Conservation (phyloP, 2,329 filamentous ascomycete species). For the Fusarium buxicola region DNA sequence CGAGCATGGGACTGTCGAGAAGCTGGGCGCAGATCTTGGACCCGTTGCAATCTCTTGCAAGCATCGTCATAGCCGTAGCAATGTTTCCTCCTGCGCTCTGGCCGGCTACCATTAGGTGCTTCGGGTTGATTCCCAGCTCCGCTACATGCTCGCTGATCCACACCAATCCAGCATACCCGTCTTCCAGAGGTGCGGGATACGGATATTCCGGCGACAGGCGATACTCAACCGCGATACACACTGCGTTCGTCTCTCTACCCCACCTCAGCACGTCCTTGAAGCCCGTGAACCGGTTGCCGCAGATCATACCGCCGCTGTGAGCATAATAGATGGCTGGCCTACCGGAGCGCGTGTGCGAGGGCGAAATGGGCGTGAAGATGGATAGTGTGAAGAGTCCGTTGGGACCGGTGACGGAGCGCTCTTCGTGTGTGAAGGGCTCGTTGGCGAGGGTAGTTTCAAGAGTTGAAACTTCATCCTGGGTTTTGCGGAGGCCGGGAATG, state of each 20-base stretch:
- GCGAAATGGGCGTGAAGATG: conserved; percentile 32
- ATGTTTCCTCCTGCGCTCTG: conserved; percentile 58
- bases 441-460: conserved; percentile 27
- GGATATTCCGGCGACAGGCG: conserved; percentile 43
- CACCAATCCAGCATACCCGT: conserved; percentile 46
- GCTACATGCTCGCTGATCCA: conserved; percentile 53
- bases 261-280: conserved; percentile 34
- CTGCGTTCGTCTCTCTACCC: conserved; percentile 29
- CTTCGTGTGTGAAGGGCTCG: conserved; percentile 39
- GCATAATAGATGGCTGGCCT: conserved; percentile 38
- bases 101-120: conserved; percentile 55
- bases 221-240: conserved; percentile 45
- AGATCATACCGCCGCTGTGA: conserved; percentile 42
- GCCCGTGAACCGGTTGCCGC: conserved; percentile 40
- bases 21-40: conserved; percentile 53
- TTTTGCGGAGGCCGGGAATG: conserved; percentile 29
- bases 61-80: conserved; percentile 53
- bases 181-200: conserved; percentile 39
- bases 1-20: conserved; percentile 60
- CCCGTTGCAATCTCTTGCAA: conserved; percentile 51
- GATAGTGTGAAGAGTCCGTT: conserved; percentile 34
- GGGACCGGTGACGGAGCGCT: conserved; percentile 31
- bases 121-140: conserved; percentile 55
- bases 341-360: not conserved
- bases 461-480: conserved; percentile 19